phyloP scores from a whole-genome alignment of 139 green algal species.

The Ulvella scutata region DNA sequence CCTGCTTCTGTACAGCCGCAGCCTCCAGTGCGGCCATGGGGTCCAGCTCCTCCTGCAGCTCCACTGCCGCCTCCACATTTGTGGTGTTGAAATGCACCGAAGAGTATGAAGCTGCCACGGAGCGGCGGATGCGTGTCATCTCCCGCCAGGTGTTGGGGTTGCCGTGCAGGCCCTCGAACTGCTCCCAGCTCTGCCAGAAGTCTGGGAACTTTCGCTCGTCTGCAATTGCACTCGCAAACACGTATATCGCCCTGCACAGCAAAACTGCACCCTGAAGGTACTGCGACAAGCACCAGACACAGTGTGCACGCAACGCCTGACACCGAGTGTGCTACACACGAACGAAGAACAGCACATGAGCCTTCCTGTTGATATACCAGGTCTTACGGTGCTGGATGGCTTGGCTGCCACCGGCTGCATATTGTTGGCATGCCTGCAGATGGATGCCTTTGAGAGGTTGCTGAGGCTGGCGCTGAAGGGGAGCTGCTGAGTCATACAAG shows the following conservation, averaged over 20 bases:
- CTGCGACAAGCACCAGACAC: no score
- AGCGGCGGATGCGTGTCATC: slow-evolving; percentile 95
- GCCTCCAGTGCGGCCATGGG: slow-evolving; percentile 71
- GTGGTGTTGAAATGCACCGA: slow-evolving; percentile 75
- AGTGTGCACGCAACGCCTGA: no score
- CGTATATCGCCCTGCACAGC: not conserved
- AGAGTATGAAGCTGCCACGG: slow-evolving; percentile 58
- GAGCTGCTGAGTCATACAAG: no score
- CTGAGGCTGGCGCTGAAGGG: not conserved
- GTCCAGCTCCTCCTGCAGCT: slow-evolving; percentile 24
- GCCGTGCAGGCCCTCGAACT: slow-evolving; percentile 80
- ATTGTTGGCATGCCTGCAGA: no score
- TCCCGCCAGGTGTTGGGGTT: slow-evolving; percentile 95
- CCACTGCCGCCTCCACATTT: slow-evolving; percentile 36
- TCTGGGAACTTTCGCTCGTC: slow-evolving; percentile 22
- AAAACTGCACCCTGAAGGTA: no score
- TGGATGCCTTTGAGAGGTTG: not conserved
- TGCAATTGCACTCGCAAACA: slow-evolving; percentile 5
- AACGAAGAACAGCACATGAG: no score
- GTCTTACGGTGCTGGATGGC: no score
- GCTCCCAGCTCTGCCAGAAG: slow-evolving; percentile 92
- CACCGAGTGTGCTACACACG: no score
- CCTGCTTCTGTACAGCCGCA: slow-evolving; percentile 7
- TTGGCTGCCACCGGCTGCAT: no score
- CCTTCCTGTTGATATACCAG: no score